Evolutionary conservation across 768 basidiomycete species (phyloP), one percentile per base, ranked within the genome.

Genomic region (Leccinum pellstonianum): DNA sequence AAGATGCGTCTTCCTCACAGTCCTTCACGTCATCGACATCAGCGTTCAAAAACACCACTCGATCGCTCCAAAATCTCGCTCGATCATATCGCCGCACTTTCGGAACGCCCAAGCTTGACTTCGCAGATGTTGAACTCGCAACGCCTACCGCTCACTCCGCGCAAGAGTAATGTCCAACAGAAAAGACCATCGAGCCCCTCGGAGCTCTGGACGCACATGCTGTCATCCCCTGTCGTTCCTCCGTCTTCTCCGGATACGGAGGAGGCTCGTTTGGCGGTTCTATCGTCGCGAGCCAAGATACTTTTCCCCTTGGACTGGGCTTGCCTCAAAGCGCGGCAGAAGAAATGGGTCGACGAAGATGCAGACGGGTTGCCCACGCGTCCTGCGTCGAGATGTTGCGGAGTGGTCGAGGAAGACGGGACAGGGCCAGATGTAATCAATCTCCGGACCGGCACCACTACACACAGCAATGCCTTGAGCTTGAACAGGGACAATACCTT

Each of bases 281-380:
- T 74, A 12, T 57, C 72, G 8, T 69, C 67, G 43, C 75, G 77
- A 11, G 57, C 72, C 35, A 79, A 80, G 64, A 75, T 75, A 19
- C 77, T 80, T 23, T 79, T 79, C 31, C 86, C 87, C 12, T 75
- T 91, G 57, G 89, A 90, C 66, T 90, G 87, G 87, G 88, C 88
- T 0, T 90, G 88, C 71, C 86, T 86, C 49, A 76, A 75, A 27
- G 76, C 73, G 52, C 73, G 78, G 57, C 70, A 70, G 52, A 75
- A 62, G 47, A 64, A 54, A 25, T 58, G 72, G 63, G 51, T 15
- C 19, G 69, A 73, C 55, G 67, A 66, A 57, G 63, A 71, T 27
- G 53, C 62, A 55, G 62, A 64, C n/a, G 51, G 47, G 12, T 35
- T 55, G 6, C 47, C 48, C 29, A n/a, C 57, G 41, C 62, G 46